Percentiles rank a stretch among this genome's conserved stretches.
phyloP scores from a whole-genome alignment of 371 early-diverging fungal genomes.

The Choanephora cucurbitarum region DNA sequence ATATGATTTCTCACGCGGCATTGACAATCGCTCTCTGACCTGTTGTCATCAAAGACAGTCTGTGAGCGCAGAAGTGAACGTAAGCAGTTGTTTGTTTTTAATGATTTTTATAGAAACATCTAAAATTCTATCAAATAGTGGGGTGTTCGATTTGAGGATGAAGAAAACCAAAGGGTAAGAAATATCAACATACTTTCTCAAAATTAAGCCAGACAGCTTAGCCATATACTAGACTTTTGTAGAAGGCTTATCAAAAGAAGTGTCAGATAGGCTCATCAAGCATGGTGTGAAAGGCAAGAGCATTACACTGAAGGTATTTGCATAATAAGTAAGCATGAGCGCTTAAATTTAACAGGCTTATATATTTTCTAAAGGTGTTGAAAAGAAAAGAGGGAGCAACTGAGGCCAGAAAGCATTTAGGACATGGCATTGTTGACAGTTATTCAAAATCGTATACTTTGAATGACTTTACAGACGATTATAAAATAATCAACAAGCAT shows the following conservation, averaged over 20 bases:
- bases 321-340: background rate
- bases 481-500: conserved; percentile 42
- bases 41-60: conserved; percentile 68
- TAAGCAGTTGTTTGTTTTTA: conserved; percentile 11
- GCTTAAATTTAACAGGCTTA: background rate
- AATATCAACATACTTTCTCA: background rate
- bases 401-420: conserved; percentile 62
- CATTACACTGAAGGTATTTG: conserved; percentile 60
- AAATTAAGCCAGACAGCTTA: background rate
- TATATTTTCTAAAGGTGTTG: conserved; percentile 33
- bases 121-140: conserved; percentile 44
- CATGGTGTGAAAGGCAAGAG: conserved; percentile 49
- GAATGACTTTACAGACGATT: conserved; percentile 47
- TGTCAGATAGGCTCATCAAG: conserved; percentile 50
- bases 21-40: conserved; percentile 71
- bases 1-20: conserved; percentile 68
- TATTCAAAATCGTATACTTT: conserved; percentile 58
- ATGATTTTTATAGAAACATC: background rate
- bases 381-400: conserved; percentile 50
- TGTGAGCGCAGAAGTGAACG: conserved; percentile 75
- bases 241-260: conserved; percentile 52
- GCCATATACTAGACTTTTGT: conserved; percentile 41
- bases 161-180: conserved; percentile 60
- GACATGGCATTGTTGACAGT: conserved; percentile 68
- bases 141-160: conserved; percentile 83